A percentile compares a stretch with the other conserved stretches of the same genome.
These are phyloP conservation scores for Pelagomonas calceolata DNA, from an alignment of 108 stramenopile species.

Conservation along the genomic window DNA sequence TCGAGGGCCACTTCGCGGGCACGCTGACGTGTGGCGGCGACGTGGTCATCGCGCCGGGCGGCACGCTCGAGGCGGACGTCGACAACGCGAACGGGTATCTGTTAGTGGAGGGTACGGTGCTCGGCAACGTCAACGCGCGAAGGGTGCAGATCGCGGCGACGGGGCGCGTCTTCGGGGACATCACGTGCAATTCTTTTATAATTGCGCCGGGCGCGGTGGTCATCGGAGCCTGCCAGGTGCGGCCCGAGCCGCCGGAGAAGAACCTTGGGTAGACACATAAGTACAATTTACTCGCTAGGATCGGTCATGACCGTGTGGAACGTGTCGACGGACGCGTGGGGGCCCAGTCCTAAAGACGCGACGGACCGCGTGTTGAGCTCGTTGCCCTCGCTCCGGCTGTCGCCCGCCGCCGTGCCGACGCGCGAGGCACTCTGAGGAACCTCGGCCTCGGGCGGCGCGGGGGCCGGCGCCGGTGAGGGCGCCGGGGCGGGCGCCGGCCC, in stretches of 20 bases:
- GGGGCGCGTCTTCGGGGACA: not conserved
- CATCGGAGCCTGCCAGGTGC: not conserved
- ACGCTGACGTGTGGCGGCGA: not conserved
- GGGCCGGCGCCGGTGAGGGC: too few species aligned
- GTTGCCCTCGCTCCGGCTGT: too few species aligned
- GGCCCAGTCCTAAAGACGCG: too few species aligned
- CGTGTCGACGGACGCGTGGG: too few species aligned
- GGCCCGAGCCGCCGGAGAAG: not conserved
- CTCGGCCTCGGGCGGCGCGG: too few species aligned
- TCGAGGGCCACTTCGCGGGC: not conserved
- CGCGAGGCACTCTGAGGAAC: too few species aligned
- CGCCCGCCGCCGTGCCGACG: too few species aligned
- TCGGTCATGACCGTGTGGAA: too few species aligned
- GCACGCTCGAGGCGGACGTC: not conserved
- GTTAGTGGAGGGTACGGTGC: not conserved
- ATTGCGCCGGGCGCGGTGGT: not conserved
- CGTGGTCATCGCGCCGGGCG: not conserved
- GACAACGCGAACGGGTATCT: not conserved
- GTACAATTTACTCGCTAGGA: too few species aligned
- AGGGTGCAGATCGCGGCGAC: not conserved
- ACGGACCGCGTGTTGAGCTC: too few species aligned
- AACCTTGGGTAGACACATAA: not conserved
- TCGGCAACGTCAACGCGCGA: not conserved
- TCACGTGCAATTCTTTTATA: not conserved
- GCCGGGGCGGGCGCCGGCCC: too few species aligned